These are phyloP conservation scores for Eustoma russellianum DNA, from an alignment of 257 asterid species.

Conservation along the genomic window DNA sequence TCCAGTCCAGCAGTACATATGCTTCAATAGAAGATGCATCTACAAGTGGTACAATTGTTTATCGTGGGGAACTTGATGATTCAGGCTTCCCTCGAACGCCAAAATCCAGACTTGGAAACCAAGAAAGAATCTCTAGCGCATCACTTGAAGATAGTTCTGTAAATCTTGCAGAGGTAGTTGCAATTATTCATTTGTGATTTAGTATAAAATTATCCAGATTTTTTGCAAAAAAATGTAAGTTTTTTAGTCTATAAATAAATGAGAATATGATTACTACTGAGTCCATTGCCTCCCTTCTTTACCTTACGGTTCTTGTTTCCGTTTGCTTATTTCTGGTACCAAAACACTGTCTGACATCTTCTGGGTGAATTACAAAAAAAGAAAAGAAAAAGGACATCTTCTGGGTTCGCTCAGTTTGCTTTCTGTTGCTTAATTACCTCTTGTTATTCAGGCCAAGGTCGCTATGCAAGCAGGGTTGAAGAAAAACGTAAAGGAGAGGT, in stretches of 20 bases:
- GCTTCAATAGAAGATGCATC: conserved; percentile 75
- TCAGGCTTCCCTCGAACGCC: conserved; percentile 84
- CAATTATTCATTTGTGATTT: conserved; percentile 1
- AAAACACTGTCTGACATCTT: conserved; percentile 3
- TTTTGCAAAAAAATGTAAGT: background rate
- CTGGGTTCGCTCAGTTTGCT: conserved; percentile 5
- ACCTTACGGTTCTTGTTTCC: too few species aligned
- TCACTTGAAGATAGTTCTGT: conserved; percentile 74
- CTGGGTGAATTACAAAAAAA: too few species aligned
- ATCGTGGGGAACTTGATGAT: conserved; percentile 87
- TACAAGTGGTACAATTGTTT: conserved; percentile 82
- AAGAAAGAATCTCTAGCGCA: conserved; percentile 79
- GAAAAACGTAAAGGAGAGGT: conserved; percentile 72
- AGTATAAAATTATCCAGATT: background rate
- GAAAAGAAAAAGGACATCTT: too few species aligned
- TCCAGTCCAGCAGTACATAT: conserved; percentile 73
- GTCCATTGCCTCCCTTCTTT: too few species aligned
- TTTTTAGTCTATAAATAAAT: too few species aligned
- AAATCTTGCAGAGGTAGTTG: conserved; percentile 81
- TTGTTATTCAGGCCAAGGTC: conserved; percentile 67
- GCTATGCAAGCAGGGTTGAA: conserved; percentile 72
- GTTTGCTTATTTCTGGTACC: background rate
- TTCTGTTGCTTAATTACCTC: conserved; percentile 15
- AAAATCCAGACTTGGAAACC: conserved; percentile 82
- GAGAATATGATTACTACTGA: too few species aligned